Conservation (phyloP, 371 early-diverging fungal species). For the Actinomucor elegans region DNA sequence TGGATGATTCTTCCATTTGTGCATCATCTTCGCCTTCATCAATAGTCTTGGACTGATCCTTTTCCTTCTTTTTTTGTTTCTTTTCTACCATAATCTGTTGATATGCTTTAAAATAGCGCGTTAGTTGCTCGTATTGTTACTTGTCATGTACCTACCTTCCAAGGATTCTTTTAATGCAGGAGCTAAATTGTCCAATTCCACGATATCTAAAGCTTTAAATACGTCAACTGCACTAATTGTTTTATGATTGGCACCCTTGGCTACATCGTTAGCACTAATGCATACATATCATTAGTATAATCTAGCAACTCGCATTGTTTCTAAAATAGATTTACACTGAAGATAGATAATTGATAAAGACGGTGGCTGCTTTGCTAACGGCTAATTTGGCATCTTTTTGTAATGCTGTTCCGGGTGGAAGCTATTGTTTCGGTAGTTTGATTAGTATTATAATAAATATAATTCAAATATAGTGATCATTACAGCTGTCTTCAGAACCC, state of each 20-base stretch:
- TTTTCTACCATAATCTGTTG: constrained; percentile 29
- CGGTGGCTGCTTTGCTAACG: constrained; percentile 59
- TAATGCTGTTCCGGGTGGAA: constrained; percentile 61
- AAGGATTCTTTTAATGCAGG: constrained; percentile 39
- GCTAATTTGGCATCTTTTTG: constrained; percentile 65
- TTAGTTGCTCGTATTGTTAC: background rate
- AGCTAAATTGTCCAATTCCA: constrained; percentile 53
- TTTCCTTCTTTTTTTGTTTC: constrained; percentile 28
- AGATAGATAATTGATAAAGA: constrained; percentile 64
- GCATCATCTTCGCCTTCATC: constrained; percentile 9
- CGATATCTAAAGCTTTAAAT: constrained; percentile 56
- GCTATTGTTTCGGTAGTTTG: too few species aligned
- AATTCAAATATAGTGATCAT: constrained; percentile 8
- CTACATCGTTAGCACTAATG: constrained; percentile 55
- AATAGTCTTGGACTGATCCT: constrained; percentile 16
- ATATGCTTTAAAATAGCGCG: constrained; percentile 11
- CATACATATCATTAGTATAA: background rate
- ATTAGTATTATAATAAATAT: too few species aligned
- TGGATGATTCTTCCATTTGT: constrained; percentile 6
- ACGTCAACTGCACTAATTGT: constrained; percentile 52
- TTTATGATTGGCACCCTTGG: constrained; percentile 50
- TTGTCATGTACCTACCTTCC: constrained; percentile 8
- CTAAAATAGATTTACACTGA: constrained; percentile 41
- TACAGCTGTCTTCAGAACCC: constrained; percentile 61
- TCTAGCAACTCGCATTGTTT: background rate